Evolutionary conservation across 2,329 filamentous ascomycete genomes (phyloP).

Genomic region (Trichoderma citrinoviride): DNA sequence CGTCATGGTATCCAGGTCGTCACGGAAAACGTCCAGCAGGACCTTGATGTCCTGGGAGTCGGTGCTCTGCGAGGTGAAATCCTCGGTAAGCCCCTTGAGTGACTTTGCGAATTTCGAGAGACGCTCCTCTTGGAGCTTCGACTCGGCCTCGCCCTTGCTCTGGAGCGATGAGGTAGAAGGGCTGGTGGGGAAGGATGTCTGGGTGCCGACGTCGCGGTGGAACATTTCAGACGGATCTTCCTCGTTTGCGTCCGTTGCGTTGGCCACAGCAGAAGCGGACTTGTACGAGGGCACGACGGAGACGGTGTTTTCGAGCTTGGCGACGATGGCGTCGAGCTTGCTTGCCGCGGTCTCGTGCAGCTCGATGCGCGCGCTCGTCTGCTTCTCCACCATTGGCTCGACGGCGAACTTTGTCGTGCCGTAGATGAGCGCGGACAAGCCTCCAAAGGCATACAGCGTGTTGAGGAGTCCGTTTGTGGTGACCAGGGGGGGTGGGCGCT

Average conservation of each 20-base stretch:
- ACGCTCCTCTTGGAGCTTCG: slow-evolving; percentile 42
- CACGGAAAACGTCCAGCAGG: slow-evolving; percentile 56
- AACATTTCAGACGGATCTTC: slow-evolving; percentile 75
- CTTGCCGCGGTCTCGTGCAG: slow-evolving; percentile 48
- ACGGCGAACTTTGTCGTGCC: slow-evolving; percentile 68
- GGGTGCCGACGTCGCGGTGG: slow-evolving; percentile 76
- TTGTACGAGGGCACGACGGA: slow-evolving; percentile 55
- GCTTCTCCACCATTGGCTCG: slow-evolving; percentile 56
- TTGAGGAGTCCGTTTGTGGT: slow-evolving; percentile 58
- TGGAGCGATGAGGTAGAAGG: slow-evolving; percentile 23
- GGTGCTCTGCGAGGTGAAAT: slow-evolving; percentile 45
- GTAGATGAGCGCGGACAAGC: slow-evolving; percentile 63
- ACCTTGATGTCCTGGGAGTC: slow-evolving; percentile 51
- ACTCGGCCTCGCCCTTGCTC: slow-evolving; percentile 28
- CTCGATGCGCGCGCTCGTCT: slow-evolving; percentile 52
- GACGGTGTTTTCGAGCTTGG: slow-evolving; percentile 55
- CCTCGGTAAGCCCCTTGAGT: slow-evolving; percentile 44
- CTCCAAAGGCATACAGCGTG: slow-evolving; percentile 57
- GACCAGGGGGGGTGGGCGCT: slow-evolving; percentile 58
- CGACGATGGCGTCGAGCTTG: slow-evolving; percentile 47
- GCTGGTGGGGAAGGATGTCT: slow-evolving; percentile 55
- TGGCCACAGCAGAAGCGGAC: slow-evolving; percentile 21
- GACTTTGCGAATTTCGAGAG: slow-evolving; percentile 44
- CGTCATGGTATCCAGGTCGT: slow-evolving; percentile 63
- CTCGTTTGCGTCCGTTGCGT: slow-evolving; percentile 42